Percentiles rank a stretch among this genome's conserved stretches.
Evolutionary conservation across 371 early-diverging fungal genomes (phyloP).

Genomic region (Mucor indicus): DNA sequence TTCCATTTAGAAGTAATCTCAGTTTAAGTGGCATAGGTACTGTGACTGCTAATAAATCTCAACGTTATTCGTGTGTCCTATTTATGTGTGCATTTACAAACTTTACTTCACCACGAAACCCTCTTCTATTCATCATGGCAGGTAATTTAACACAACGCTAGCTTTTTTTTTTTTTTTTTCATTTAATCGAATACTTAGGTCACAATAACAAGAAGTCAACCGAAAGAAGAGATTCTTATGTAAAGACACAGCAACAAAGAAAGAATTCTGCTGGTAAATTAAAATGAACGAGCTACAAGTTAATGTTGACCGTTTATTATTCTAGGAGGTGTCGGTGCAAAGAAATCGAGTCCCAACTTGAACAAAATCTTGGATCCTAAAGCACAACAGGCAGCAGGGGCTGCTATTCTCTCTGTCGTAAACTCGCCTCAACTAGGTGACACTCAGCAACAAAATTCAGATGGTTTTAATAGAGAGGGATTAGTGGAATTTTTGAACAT

Average conservation of each 20-base stretch:
- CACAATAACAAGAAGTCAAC: conserved; percentile 16
- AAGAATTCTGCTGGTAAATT: conserved; percentile 19
- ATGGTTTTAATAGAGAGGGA: conserved; percentile 21
- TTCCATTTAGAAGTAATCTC: too few relatives aligned
- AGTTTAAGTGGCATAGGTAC: too few relatives aligned
- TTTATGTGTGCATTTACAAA: too few relatives aligned
- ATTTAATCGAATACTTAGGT: conserved; percentile 1
- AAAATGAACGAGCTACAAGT: background rate
- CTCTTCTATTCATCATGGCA: too few relatives aligned
- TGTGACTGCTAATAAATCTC: too few relatives aligned
- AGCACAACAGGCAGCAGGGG: conserved; percentile 25
- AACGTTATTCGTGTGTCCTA: too few relatives aligned
- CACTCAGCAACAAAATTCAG: conserved; percentile 7
- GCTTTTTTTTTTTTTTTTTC: background rate
- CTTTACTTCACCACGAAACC: too few relatives aligned
- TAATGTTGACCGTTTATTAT: background rate
- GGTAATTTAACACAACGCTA: background rate
- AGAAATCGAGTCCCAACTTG: conserved; percentile 1
- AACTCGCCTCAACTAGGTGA: conserved; percentile 16
- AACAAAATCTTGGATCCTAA: conserved; percentile 5
- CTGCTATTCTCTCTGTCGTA: conserved; percentile 25
- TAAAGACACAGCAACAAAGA: conserved; percentile 12
- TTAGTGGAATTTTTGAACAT: conserved; percentile 24
- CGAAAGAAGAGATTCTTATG: conserved; percentile 14
- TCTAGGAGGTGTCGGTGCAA: background rate